Base-by-base conservation (phyloP, 768 basidiomycete genomes). In the Tricholoma saponaceum region DNA sequence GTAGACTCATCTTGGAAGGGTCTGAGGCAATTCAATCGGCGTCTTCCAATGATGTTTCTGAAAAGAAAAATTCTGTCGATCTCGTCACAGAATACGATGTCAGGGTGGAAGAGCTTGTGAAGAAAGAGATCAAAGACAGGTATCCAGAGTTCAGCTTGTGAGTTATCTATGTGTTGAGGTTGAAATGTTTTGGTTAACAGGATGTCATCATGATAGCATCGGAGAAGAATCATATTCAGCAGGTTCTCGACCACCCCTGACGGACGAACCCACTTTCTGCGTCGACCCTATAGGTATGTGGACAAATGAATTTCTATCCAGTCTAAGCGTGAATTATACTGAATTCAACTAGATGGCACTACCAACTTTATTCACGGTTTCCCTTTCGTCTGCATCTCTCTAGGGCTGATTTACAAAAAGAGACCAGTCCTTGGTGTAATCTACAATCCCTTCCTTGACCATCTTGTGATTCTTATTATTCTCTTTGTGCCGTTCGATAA, bases 31-130 rank as follows among this genome's bases (percentile, higher is more conserved):
- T 92, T 67, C 85, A 81, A 66, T 75, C 72, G 12, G 76, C 70
- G 2, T 67, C 76, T 0, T 70, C 70, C 9, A 76, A 81, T 16
- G 76, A 80, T 64, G 76, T 90, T 33, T 82, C 81, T 60, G 87
- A 90, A 76, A 98, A 97, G 82, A 92, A 92, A 74, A 97, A 95
- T 67, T 83, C 93, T 2, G 93, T 95, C 20, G 95, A 97, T 73
- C 77, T 98, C 30, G 95, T 98, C 23, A 98, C 95, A 0, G 90
- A 95, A 73, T 97, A 92, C 65, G 95, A 98, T 70, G 87, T 95
- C 35, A 84, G 80, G 46, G 95, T 97, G 10, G 95, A 97, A 71
- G 86, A 90, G 59, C 75, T 94, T 47, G 91, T 97, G 52, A 86
- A 85, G 72, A 67, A 76, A 26, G 82, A 86, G 67, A 82, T 96